These are phyloP conservation scores for Collybia mongolica DNA, from an alignment of 768 basidiomycete genomes.

Conservation along the genomic window DNA sequence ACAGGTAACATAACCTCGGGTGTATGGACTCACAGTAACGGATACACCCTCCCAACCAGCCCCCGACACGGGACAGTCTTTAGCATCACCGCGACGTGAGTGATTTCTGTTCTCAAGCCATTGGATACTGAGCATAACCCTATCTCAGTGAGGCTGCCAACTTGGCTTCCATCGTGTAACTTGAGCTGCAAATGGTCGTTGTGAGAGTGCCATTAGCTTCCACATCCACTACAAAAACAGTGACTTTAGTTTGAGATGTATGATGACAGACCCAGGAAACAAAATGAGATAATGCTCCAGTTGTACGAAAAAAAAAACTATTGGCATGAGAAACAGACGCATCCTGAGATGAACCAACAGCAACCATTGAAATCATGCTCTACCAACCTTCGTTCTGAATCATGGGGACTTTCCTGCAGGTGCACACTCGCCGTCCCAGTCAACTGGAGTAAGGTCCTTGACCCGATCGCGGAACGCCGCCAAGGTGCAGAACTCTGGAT, in stretches of 20 bases:
- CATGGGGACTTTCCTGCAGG: conserved; percentile 21
- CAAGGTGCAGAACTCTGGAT: conserved; percentile 74
- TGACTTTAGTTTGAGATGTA: too few relatives aligned
- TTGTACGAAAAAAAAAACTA: too few relatives aligned
- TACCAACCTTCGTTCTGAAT: background rate
- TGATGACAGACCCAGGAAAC: too few relatives aligned
- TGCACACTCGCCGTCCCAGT: conserved; percentile 70
- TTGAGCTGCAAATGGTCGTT: too few relatives aligned
- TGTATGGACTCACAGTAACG: conserved; percentile 14
- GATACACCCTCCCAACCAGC: conserved; percentile 14
- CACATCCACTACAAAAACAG: too few relatives aligned
- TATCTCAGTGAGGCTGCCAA: conserved; percentile 12
- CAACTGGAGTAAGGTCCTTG: conserved; percentile 58
- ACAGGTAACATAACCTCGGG: conserved; percentile 16
- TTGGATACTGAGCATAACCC: background rate
- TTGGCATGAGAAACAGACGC: too few relatives aligned
- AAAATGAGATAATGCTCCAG: too few relatives aligned
- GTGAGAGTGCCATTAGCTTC: too few relatives aligned
- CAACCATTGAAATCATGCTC: too few relatives aligned
- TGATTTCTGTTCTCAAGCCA: background rate
- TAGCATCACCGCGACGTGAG: conserved; percentile 12
- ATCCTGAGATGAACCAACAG: too few relatives aligned
- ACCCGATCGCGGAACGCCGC: conserved; percentile 61
- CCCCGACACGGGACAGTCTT: conserved; percentile 18
- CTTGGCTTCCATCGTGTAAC: conserved; percentile 7